A percentile compares a stretch with the other conserved stretches of the same genome.
Conservation (phyloP, 1,284 basidiomycete species). For the Athelia psychrophila region DNA sequence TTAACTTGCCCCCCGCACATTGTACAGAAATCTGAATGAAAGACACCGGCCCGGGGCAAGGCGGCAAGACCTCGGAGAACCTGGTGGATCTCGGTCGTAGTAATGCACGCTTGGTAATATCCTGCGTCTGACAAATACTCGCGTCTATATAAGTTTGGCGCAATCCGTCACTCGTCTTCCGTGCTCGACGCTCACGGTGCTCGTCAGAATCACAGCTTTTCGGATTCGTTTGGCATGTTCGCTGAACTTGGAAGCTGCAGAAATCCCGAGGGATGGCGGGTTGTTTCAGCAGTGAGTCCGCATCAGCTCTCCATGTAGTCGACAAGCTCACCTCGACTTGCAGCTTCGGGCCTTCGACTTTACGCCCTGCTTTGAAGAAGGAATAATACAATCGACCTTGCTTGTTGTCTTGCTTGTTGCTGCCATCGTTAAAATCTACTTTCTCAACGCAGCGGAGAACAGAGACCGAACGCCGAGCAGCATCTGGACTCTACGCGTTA, state of each 20-base stretch:
- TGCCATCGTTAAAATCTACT: conserved; percentile 34
- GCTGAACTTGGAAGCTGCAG: conserved; percentile 42
- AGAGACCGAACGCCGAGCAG: conserved; percentile 37
- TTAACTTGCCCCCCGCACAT: too few relatives aligned
- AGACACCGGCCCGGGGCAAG: too few relatives aligned
- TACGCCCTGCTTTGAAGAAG: conserved; percentile 84
- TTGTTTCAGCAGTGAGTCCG: conserved; percentile 52
- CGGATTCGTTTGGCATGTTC: neutral
- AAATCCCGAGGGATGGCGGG: conserved; percentile 61
- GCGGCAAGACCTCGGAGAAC: too few relatives aligned
- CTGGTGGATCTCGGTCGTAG: too few relatives aligned
- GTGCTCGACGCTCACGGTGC: neutral
- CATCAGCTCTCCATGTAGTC: conserved; percentile 9
- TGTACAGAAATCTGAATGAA: too few relatives aligned
- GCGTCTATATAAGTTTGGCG: neutral
- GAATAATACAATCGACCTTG: conserved; percentile 54
- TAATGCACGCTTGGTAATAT: too few relatives aligned
- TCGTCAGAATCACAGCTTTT: neutral
- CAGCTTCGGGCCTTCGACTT: conserved; percentile 58
- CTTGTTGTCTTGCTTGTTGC: conserved; percentile 47
- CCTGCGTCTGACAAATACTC: too few relatives aligned
- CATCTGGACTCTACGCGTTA: conserved; percentile 48
- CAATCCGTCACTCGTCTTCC: neutral
- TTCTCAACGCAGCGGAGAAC: conserved; percentile 22
- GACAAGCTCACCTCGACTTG: neutral